phyloP scores from a whole-genome alignment of 345 rosid species.

The Citrus mangshanensis region DNA sequence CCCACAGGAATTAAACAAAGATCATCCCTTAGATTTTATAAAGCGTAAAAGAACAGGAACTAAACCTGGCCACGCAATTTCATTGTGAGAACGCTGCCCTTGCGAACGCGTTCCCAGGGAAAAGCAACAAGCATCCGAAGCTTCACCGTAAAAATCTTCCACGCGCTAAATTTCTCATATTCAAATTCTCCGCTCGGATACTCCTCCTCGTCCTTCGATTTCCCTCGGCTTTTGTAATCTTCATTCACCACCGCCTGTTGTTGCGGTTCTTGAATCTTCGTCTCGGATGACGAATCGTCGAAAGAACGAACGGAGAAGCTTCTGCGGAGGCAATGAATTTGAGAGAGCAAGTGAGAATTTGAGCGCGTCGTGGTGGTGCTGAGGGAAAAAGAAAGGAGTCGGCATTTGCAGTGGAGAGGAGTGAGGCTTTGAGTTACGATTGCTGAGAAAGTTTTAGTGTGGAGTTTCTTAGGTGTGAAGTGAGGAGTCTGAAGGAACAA shows the following conservation, averaged over 20 bases:
- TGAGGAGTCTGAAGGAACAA: conserved; percentile 46
- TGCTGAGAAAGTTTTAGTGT: conserved; percentile 26
- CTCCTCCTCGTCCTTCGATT: conserved; percentile 36
- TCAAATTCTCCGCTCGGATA: conserved; percentile 79
- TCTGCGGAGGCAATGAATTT: conserved; percentile 11
- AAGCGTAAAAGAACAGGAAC: neutral
- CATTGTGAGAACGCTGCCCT: conserved; percentile 79
- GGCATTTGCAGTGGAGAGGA: conserved; percentile 24
- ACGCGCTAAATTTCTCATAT: conserved; percentile 41
- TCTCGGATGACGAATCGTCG: conserved; percentile 55
- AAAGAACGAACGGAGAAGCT: conserved; percentile 55
- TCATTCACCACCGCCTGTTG: neutral
- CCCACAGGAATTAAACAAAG: neutral
- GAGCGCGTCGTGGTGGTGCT: neutral
- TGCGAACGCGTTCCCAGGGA: conserved; percentile 89
- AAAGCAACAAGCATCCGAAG: conserved; percentile 70
- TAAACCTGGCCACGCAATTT: conserved; percentile 93
- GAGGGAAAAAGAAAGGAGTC: conserved; percentile 4
- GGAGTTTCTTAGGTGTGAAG: conserved; percentile 29
- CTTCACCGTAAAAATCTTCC: conserved; percentile 67
- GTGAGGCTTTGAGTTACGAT: conserved; percentile 23
- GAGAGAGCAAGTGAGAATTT: conserved; percentile 3
- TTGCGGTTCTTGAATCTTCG: conserved; percentile 24
- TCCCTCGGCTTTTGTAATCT: neutral
- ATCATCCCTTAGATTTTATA: neutral